phyloP scores from a whole-genome alignment of 148 eudicot species.

The Arctostaphylos glauca region DNA sequence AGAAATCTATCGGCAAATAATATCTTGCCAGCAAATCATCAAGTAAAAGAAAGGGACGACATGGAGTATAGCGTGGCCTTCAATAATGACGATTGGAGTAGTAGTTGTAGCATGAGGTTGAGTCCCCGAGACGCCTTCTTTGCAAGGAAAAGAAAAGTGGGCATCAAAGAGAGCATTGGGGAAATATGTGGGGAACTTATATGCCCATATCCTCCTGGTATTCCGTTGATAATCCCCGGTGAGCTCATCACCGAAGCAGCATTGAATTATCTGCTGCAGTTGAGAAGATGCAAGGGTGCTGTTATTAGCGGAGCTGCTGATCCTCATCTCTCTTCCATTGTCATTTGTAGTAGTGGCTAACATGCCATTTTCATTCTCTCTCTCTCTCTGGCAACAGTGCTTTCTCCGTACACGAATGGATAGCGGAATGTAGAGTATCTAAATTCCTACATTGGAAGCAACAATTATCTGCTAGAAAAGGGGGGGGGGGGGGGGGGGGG shows the following conservation, averaged over 20 bases:
- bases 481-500: background rate
- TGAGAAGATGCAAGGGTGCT: constrained; percentile 43
- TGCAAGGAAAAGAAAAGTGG: constrained; percentile 48
- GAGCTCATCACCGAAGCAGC: constrained; percentile 48
- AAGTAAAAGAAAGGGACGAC: background rate
- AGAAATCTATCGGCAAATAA: constrained; percentile 40
- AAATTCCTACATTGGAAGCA: background rate
- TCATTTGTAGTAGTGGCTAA: constrained; percentile 39
- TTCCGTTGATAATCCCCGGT: constrained; percentile 66
- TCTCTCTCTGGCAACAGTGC: background rate
- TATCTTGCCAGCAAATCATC: background rate
- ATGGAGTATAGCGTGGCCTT: background rate
- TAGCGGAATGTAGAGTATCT: background rate
- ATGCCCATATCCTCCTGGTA: constrained; percentile 85
- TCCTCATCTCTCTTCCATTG: constrained; percentile 43
- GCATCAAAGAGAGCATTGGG: constrained; percentile 47
- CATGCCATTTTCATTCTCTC: background rate
- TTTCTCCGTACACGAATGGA: background rate
- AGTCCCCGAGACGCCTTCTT: constrained; percentile 80
- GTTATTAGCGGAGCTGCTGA: constrained; percentile 57
- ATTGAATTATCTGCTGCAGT: constrained; percentile 33
- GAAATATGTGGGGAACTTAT: constrained; percentile 75
- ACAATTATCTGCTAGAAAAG: background rate
- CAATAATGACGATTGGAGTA: constrained; percentile 9
- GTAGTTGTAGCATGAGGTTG: constrained; percentile 40